Evolutionary conservation across 352 stramenopile species (phyloP), one percentile per base, ranked within the genome.

Genomic region (Phytophthora niederhauseri): DNA sequence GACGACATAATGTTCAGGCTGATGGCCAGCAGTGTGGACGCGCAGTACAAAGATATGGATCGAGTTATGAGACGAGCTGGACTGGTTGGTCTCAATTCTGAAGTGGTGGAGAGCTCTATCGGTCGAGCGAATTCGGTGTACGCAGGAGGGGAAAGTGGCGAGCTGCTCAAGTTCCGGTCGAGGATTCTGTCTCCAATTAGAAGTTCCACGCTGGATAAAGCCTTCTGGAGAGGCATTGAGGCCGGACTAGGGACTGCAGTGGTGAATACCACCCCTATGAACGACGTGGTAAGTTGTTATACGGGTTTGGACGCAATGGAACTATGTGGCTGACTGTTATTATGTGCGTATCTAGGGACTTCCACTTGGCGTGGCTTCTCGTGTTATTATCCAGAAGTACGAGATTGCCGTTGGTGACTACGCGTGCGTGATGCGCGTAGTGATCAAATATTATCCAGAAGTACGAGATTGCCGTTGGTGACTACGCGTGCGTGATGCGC

Each of bases 371-470:
- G 9, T 7, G 15, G 50, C 49, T 6, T 60, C 60, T 14, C 24
- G 34, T 7, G 14, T 55, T 9, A 45, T 36, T 46, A 28, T 49
- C 12, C 45, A 56, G 17, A 66, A 60, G 26, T 55, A 55, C 30
- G 60, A 66, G 24, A 19, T 59, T 31, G 34, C 17, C n/a, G 14
- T 53, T 7, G 60, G 36, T 1, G n/a, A 55, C 14, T 31, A 24
- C 12, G 17, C 28, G n/a, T 53, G 53, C 20, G 55, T 52, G 4
- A 55, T 49, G n/a, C 49, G 60, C 4, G 17, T 60, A n/a, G 60
- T 57, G 14, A 6, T 60, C 17, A 60, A 66, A n/a, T 9, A 45
- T 36, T 46, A 28, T 49, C 12, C 45, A 56, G 11, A 66, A 61
- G 26, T 56, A 56, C 30, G 60, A 66, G 26, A 20, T 60, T 31